Percentiles rank a stretch among this genome's conserved stretches.
phyloP scores from a whole-genome alignment of 2,329 filamentous ascomycete species.

The Diaporthe caulivora region DNA sequence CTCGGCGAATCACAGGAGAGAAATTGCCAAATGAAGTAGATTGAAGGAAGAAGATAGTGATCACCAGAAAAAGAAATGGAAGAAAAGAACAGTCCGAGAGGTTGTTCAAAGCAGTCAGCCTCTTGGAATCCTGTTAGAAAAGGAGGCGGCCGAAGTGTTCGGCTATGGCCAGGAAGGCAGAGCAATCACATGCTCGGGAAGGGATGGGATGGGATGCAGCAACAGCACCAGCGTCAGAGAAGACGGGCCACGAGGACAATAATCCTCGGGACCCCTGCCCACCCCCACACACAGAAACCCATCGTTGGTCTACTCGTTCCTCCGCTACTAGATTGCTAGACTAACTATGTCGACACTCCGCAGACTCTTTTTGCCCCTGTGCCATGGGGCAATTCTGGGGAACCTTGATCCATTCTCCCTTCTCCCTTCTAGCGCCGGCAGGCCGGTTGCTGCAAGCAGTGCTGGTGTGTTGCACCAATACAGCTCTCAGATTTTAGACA shows the following conservation, averaged over 20 bases:
- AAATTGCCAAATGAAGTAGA: not conserved
- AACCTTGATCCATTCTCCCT: not conserved
- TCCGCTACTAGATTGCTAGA: not conserved
- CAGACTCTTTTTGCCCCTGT: not conserved
- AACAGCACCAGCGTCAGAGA: conserved; percentile 25
- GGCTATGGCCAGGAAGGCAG: conserved; percentile 1
- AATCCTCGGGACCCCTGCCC: conserved; percentile 21
- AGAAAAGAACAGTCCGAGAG: not conserved
- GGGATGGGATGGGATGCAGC: not conserved
- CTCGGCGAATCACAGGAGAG: not conserved
- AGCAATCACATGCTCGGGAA: conserved; percentile 31
- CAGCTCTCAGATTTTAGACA: conserved; percentile 19
- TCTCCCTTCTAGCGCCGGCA: conserved; percentile 26
- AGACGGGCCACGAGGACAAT: conserved; percentile 33
- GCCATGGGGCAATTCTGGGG: conserved; percentile 28
- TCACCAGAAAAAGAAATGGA: not conserved
- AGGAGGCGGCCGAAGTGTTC: conserved; percentile 9
- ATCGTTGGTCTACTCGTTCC: not conserved
- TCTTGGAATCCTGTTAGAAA: conserved; percentile 7
- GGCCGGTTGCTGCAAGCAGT: not conserved
- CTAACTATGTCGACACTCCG: no score
- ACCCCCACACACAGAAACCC: conserved; percentile 7
- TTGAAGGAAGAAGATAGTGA: not conserved
- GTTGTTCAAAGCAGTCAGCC: not conserved
- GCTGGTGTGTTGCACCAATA: conserved; percentile 25